Evolutionary conservation across 2,329 filamentous ascomycete species (phyloP), one percentile per base, ranked within the genome.

Genomic region (Beauveria pseudobassiana): DNA sequence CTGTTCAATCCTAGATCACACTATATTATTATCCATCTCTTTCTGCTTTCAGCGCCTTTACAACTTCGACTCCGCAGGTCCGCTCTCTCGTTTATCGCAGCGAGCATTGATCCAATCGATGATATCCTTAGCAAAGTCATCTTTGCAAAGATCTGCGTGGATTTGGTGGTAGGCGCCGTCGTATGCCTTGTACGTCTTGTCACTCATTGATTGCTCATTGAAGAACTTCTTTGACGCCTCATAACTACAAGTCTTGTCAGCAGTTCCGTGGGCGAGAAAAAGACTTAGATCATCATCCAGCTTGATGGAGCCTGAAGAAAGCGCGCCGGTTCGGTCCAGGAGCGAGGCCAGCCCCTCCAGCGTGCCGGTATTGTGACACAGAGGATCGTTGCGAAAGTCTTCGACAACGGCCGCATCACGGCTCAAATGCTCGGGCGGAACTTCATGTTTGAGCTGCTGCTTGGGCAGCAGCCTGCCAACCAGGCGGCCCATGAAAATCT

Each of bases 361-460:
- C 7, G 93, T 96, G 42, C 91, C 93, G 2, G 86, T 93, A 73
- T 93, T 82, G 75, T 96, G 92, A 73, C 87, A 86, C 58, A 96
- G 78, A 55, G 79, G 70, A 73, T 97, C 93, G 34, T 83, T 80
- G 2, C 77, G 76, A 65, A 90, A 82, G 28, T 78, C 80, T 68
- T 83, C 77, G 59, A 83, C 80, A 2, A 90, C 83, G 24, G 76
- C 83, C 26, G 82, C 77, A 73, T 93, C 89, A 26, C 91, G 84
- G 42, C 82, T 86, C 60, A 96, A 71, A 64, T 87, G 80, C 63
- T 82, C 80, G 2, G 83, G 73, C 51, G 88, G 82, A 26, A 96
- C 78, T 52, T 82, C 80, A 65, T 90, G 83, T 64, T 83, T 77
- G 66, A 92, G 80, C 70, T 92, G 88, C 67, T 78, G 80, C 52